Evolutionary conservation across 73 alveolate species (phyloP).

Genomic region (Paramecium sonneborni): DNA sequence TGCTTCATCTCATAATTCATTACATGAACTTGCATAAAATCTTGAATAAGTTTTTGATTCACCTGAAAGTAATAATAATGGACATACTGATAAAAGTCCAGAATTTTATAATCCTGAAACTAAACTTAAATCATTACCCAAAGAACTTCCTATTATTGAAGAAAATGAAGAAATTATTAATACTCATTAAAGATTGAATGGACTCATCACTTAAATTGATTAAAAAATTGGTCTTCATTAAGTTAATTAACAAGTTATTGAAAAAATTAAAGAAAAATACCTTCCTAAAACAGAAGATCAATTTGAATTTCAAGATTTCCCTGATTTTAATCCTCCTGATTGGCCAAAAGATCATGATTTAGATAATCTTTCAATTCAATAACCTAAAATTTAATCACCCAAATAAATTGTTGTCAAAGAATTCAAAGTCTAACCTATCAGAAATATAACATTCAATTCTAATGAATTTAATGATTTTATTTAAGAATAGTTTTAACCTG

Average conservation of each 20-base stretch:
- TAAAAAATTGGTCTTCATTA: not conserved
- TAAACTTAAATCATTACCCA: not conserved
- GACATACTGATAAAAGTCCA: slow-evolving; percentile 45
- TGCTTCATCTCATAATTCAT: not conserved
- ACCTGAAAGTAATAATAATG: not conserved
- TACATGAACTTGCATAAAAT: not conserved
- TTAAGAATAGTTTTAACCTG: not conserved
- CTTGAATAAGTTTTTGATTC: slow-evolving; percentile 38
- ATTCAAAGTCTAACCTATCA: not conserved
- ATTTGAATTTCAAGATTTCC: not conserved
- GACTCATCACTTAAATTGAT: not conserved
- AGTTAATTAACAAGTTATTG: not conserved
- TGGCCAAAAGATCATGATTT: not conserved
- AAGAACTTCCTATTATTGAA: slow-evolving; percentile 35
- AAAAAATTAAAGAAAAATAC: slow-evolving; percentile 5
- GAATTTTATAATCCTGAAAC: slow-evolving; percentile 38
- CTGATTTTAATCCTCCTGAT: not conserved
- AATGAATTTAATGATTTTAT: not conserved
- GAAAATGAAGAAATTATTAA: slow-evolving; percentile 9
- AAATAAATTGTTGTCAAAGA: not conserved
- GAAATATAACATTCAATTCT: not conserved
- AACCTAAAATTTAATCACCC: not conserved
- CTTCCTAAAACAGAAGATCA: not conserved
- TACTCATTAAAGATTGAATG: not conserved
- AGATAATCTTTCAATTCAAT: not conserved